Conservation (phyloP, 257 asterid genomes). For the Striga asiatica region DNA sequence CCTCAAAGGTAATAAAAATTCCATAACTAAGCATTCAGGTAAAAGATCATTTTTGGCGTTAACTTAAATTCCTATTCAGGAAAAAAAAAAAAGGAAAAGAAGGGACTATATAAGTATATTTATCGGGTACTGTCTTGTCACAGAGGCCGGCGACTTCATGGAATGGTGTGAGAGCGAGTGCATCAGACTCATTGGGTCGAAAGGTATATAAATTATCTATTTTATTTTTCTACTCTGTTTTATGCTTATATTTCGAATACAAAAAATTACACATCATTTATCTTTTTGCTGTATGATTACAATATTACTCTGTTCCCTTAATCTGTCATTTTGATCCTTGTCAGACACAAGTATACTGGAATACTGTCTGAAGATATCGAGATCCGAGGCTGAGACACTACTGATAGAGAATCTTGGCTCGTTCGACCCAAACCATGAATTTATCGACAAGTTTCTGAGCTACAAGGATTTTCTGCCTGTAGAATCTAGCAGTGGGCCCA, state of each 20-base stretch:
- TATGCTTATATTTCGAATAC: neutral
- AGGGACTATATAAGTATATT: too few species aligned
- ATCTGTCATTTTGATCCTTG: neutral
- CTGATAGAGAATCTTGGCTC: constrained; percentile 75
- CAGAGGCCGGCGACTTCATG: constrained; percentile 89
- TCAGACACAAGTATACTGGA: constrained; percentile 83
- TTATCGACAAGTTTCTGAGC: constrained; percentile 78
- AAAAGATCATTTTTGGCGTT: neutral
- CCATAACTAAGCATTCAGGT: constrained; percentile 63
- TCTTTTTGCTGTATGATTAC: neutral
- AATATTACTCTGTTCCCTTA: neutral
- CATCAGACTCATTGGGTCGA: constrained; percentile 63
- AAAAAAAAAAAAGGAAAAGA: too few species aligned
- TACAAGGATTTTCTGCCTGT: constrained; percentile 73
- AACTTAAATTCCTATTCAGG: too few species aligned
- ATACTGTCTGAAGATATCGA: constrained; percentile 69
- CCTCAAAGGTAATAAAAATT: constrained; percentile 52
- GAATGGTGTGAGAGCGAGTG: constrained; percentile 98
- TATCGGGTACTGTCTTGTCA: constrained; percentile 9
- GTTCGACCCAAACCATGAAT: constrained; percentile 66
- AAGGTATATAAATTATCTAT: constrained; percentile 50
- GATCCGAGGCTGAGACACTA: constrained; percentile 77
- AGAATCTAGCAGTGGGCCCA: constrained; percentile 36
- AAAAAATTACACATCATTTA: neutral
- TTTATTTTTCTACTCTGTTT: neutral